Base-by-base conservation (phyloP, 306 rosid genomes). In the Quercus glauca region DNA sequence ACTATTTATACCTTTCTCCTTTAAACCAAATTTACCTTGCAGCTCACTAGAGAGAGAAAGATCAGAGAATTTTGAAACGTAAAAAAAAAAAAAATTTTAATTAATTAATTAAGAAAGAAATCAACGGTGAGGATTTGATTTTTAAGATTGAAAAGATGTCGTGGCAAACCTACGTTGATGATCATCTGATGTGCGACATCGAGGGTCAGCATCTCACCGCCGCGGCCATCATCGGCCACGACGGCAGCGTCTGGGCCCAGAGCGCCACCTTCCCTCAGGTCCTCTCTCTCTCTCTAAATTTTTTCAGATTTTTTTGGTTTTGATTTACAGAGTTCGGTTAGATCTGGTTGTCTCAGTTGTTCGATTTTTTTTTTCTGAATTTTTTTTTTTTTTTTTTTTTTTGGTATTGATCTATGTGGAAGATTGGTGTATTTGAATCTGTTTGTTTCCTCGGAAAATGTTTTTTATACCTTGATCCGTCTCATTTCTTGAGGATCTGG, bases 81-180 rank as follows among this genome's bases (percentile, higher is more conserved):
- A 6, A 17, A 41, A 23, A 19, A 10, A 1, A 14, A 14, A 3
- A 5, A 5, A 23, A 23, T 23, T 53, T 1, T 53, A 37, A 31
- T 33, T 21, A 19, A 29, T 4, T 5, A 6, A 51, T 23, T 35
- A 23, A 31, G 56, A 23, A 45, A n/a, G 69, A 41, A 21, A 45
- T 17, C 31, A 58, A 72, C 57, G 73, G 63, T 72, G 45, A 23
- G 56, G 79, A 57, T 74, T 20, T 49, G 45, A 41, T 41, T 8
- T 41, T 41, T 41, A 11, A 41, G 11, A 41, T 8, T 8, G 59
- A 49, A 26, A 85, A 60, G 52, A 90, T 90, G 94, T 86, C 89
- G 84, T 88, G 92, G 92, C 92, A 90, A 77, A 29, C 87, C 7
- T 90, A 88, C 85, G 87, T 86, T 3, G 94, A 88, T 64, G 94